phyloP scores from a whole-genome alignment of 2,329 filamentous ascomycete genomes.

The Metarhizium anisopliae region DNA sequence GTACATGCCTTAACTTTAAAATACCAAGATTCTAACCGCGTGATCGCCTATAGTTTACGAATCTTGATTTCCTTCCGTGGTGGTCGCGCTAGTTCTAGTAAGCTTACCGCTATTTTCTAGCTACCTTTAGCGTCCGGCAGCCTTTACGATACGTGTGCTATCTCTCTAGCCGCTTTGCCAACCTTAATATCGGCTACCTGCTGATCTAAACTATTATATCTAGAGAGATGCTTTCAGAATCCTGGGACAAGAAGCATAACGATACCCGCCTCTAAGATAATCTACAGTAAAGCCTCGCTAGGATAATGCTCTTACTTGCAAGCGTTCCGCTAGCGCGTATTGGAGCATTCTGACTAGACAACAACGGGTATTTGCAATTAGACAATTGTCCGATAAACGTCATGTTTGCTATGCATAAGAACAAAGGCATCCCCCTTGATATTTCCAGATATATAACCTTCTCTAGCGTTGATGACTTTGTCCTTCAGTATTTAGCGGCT shows the following conservation, averaged over 20 bases:
- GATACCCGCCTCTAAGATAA: conserved; percentile 12
- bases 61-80: neutral
- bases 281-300: conserved; percentile 20
- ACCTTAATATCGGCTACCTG: conserved; percentile 12
- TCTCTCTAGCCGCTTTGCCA: conserved; percentile 4
- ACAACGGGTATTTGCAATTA: conserved; percentile 20
- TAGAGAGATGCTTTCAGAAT: conserved; percentile 12
- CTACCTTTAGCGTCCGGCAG: conserved; percentile 6
- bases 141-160: conserved; percentile 9
- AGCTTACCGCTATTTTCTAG: neutral
- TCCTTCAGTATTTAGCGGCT: conserved; percentile 8
- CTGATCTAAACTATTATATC: conserved; percentile 12
- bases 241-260: conserved; percentile 11
- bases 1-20: conserved; percentile 4
- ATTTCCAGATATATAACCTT: conserved; percentile 8
- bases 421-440: conserved; percentile 10
- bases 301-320: conserved; percentile 20
- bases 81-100: conserved; percentile 2
- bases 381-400: conserved; percentile 12
- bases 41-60: conserved; percentile 4
- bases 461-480: conserved; percentile 9
- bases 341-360: conserved; percentile 17
- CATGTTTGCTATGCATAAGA: conserved; percentile 8
- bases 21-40: neutral
- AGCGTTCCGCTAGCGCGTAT: conserved; percentile 19